Base-by-base conservation (phyloP, 768 basidiomycete species). In the Naganishia vaughanmartiniae region DNA sequence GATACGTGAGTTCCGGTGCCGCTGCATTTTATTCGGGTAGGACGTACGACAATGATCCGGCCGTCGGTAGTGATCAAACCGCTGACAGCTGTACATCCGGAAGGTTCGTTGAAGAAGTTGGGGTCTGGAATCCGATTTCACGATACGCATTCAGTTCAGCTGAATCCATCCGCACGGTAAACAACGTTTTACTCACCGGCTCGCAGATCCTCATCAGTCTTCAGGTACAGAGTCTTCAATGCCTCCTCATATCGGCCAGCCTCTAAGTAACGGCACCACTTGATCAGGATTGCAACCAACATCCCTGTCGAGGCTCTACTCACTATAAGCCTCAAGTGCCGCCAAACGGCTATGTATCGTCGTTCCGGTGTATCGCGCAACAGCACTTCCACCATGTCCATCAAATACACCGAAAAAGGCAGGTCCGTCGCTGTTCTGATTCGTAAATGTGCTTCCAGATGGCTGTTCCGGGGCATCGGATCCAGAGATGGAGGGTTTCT, bases 321-420 rank as follows among this genome's bases (percentile, higher is more conserved):
- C 65, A 79, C 80, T 79, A 70, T 81, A 81, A 26, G 77, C 60
- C 11, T 77, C 76, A 57, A 79, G 67, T 1, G 69, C 76, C 1
- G 76, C 72, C 57, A 81, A 71, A 30, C 80, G 67, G 14, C 70
- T 73, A 69, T 81, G 80, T 51, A 81, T 68, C 19, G 80, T 79
- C 33, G 77, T 81, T 33, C 80, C 80, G 1, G 79, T 74, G 69
- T 77, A 81, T 66, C 79, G 79, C 15, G 80, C 80, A n/a, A 78
- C 80, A 21, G 77, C 69, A 10, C 77, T 76, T 39, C 72, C 96
- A 71, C 96, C 96, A 79, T 99, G 96, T 34, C 96, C 96, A 83
- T 99, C 96, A 78, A 96, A 98, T 1, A 99, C 94, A 33, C 90
- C 95, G 76, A 98, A 96, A 83, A 97, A 94, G 0, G 91, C 86